A percentile compares a stretch with the other conserved stretches of the same genome.
Conservation (phyloP, 2,329 filamentous ascomycete species). For the Berkeleyomyces rouxiae region DNA sequence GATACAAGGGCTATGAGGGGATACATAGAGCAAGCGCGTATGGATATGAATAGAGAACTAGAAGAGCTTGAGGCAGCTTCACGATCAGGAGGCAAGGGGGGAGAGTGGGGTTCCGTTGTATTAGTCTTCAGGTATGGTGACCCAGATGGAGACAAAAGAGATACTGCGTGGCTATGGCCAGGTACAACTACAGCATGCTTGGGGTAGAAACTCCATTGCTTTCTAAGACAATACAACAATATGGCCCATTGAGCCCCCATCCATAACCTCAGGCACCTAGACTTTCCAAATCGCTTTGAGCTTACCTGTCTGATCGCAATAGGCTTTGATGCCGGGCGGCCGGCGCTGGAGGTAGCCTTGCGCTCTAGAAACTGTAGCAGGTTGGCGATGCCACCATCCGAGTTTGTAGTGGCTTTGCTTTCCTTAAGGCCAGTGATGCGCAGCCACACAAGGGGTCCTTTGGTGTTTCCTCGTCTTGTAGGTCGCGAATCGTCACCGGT, state of each 20-base stretch:
- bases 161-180: slow-evolving; percentile 16
- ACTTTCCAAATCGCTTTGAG: slow-evolving; percentile 20
- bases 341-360: slow-evolving; percentile 43
- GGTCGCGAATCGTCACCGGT: slow-evolving; percentile 22
- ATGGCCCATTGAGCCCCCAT: background rate
- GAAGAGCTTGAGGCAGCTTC: background rate
- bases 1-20: too few relatives aligned
- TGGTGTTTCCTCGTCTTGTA: slow-evolving; percentile 13
- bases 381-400: slow-evolving; percentile 48
- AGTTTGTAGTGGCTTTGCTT: slow-evolving; percentile 51
- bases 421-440: slow-evolving; percentile 45
- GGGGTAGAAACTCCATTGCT: slow-evolving; percentile 1
- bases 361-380: slow-evolving; percentile 54
- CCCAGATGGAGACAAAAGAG: slow-evolving; percentile 9
- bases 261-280: background rate
- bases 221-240: background rate
- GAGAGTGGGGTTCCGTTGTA: slow-evolving; percentile 9
- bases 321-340: slow-evolving; percentile 27
- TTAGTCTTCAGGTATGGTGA: slow-evolving; percentile 4
- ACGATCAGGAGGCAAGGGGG: background rate
- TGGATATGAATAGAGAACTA: background rate
- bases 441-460: slow-evolving; percentile 20
- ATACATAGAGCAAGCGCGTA: too few relatives aligned
- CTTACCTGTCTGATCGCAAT: slow-evolving; percentile 66
- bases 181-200: slow-evolving; percentile 20